phyloP scores from a whole-genome alignment of 306 rosid genomes.

The Pyrus pyrifolia region DNA sequence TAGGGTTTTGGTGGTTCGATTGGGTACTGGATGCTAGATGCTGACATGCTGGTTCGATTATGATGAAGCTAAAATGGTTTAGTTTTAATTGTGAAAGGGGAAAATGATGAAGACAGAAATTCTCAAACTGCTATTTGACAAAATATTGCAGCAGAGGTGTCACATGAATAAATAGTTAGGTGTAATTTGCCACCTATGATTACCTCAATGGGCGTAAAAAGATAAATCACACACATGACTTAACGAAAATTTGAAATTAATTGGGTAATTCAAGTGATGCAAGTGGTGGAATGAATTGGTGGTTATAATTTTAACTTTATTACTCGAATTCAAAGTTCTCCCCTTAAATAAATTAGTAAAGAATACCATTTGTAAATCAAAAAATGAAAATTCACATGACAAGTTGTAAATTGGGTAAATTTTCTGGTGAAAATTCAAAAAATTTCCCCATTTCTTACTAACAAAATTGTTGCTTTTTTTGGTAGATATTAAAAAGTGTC shows the following conservation, averaged over 20 bases:
- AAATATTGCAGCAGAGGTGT: not conserved
- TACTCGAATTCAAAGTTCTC: too few relatives aligned
- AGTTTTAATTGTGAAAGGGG: not conserved
- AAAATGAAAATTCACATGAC: not conserved
- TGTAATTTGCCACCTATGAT: not conserved
- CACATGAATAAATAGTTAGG: not conserved
- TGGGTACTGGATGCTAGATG: not conserved
- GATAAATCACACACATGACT: not conserved
- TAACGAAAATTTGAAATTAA: not conserved
- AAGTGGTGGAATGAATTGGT: rapidly evolving
- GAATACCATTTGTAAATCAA: too few relatives aligned
- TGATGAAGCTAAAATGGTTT: not conserved
- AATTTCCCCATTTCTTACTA: not conserved
- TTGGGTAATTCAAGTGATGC: too few relatives aligned
- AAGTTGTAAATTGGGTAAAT: too few relatives aligned
- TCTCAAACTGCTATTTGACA: not conserved
- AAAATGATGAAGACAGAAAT: not conserved
- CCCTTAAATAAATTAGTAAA: too few relatives aligned
- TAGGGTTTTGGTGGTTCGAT: not conserved
- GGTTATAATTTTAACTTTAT: too few relatives aligned
- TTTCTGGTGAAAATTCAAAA: not conserved
- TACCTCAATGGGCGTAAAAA: too few relatives aligned
- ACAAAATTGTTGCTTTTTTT: not conserved
- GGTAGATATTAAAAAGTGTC: not conserved
- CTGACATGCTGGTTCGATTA: not conserved